Percentiles rank a stretch among this genome's conserved stretches.
These are phyloP conservation scores for Cicer judaicum DNA, from an alignment of 306 rosid species.

Conservation along the genomic window DNA sequence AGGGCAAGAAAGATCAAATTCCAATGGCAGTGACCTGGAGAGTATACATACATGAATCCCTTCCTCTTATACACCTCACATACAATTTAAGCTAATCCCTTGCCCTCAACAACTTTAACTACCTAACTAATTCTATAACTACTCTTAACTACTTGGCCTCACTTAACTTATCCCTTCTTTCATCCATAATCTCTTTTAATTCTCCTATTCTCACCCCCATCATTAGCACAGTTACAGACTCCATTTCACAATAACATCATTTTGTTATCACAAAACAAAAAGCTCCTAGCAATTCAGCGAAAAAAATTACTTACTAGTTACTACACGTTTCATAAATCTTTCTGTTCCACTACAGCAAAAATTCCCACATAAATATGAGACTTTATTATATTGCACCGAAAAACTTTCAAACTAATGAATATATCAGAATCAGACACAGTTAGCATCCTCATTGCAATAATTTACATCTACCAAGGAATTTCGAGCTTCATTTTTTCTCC, in stretches of 20 bases:
- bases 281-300: neutral
- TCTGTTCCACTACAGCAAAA: neutral
- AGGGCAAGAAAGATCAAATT: neutral
- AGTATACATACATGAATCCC: too few relatives aligned
- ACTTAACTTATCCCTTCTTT: neutral
- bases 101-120: neutral
- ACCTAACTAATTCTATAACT: conserved; percentile 1
- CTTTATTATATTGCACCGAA: neutral
- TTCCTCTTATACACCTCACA: neutral
- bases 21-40: neutral
- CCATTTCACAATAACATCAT: neutral
- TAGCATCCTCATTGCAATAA: neutral
- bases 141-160: neutral
- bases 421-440: neutral
- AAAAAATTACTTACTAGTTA: neutral
- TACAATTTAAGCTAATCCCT: conserved; percentile 21
- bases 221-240: too few relatives aligned
- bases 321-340: neutral
- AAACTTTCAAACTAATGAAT: neutral
- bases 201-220: too few relatives aligned
- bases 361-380: neutral
- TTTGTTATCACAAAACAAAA: neutral
- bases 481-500: neutral
- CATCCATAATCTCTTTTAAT: neutral
- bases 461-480: neutral